Percentiles rank a stretch among this genome's conserved stretches.
These are phyloP conservation scores for Dioscorea alata DNA, from an alignment of 106 monocot species.

Conservation along the genomic window DNA sequence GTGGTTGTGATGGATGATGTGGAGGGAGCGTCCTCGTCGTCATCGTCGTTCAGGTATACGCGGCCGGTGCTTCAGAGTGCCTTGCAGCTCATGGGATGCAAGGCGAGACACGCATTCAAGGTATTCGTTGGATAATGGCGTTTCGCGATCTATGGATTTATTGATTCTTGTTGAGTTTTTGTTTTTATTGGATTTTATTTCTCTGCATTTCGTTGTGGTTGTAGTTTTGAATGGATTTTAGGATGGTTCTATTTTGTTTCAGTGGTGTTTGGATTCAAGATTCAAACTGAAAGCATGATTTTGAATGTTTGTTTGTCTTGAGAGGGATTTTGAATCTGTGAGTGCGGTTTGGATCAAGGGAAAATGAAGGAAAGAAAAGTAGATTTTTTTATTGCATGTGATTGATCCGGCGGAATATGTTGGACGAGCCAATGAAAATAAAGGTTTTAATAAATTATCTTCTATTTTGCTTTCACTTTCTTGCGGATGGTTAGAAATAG, in stretches of 20 bases:
- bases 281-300: not conserved
- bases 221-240: not conserved
- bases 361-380: too few species aligned
- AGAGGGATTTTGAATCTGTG: too few species aligned
- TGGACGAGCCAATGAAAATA: too few species aligned
- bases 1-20: constrained; percentile 65
- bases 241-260: not conserved
- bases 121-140: constrained; percentile 8
- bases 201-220: not conserved
- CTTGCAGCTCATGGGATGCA: constrained; percentile 84
- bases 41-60: constrained; percentile 57
- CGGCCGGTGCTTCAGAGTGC: constrained; percentile 77
- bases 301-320: too few species aligned
- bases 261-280: not conserved
- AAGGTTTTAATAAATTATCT: too few species aligned
- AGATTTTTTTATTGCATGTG: too few species aligned
- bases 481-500: too few species aligned
- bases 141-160: too few species aligned
- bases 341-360: too few species aligned
- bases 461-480: too few species aligned
- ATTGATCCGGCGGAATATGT: too few species aligned
- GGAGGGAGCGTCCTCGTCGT: not conserved
- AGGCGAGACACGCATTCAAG: constrained; percentile 88
- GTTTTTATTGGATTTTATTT: not conserved
- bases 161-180: not conserved